phyloP scores from a whole-genome alignment of 371 early-diverging fungal genomes.

The Mortierella sp. region DNA sequence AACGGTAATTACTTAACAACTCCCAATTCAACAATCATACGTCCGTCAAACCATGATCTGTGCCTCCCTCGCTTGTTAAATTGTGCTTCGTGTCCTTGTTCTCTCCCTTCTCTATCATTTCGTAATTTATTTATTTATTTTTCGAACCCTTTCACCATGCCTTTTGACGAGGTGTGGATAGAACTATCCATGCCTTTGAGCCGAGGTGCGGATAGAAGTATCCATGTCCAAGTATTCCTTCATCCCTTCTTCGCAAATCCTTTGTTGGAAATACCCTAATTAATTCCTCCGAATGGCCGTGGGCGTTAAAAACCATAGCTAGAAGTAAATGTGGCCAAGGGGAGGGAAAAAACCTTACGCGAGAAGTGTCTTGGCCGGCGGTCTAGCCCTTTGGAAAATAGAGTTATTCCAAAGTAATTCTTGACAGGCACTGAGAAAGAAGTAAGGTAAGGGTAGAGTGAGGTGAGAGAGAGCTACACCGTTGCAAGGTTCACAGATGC shows the following conservation, averaged over 20 bases:
- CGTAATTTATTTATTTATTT: background rate
- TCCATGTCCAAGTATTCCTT: background rate
- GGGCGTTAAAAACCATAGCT: background rate
- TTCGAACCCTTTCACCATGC: background rate
- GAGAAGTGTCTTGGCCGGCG: background rate
- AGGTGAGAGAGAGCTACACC: background rate
- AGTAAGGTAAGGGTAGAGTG: background rate
- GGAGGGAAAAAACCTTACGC: background rate
- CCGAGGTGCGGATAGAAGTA: slow-evolving; percentile 11
- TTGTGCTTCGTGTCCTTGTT: background rate
- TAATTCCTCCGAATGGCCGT: background rate
- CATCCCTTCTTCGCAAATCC: background rate
- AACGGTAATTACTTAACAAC: no score
- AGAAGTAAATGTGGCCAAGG: background rate
- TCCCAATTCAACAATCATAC: background rate
- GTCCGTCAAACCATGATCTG: slow-evolving; percentile 12
- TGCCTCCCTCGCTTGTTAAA: background rate
- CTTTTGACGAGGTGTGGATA: background rate
- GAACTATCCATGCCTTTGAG: background rate
- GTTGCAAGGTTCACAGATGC: background rate
- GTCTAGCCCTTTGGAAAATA: slow-evolving; percentile 8
- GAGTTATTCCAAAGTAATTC: background rate
- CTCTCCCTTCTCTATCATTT: background rate
- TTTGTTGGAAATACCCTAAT: background rate
- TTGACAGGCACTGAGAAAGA: background rate